A percentile compares a stretch with the other conserved stretches of the same genome.
Evolutionary conservation across 1,284 basidiomycete species (phyloP).

Genomic region (Taiwanofungus camphoratus): DNA sequence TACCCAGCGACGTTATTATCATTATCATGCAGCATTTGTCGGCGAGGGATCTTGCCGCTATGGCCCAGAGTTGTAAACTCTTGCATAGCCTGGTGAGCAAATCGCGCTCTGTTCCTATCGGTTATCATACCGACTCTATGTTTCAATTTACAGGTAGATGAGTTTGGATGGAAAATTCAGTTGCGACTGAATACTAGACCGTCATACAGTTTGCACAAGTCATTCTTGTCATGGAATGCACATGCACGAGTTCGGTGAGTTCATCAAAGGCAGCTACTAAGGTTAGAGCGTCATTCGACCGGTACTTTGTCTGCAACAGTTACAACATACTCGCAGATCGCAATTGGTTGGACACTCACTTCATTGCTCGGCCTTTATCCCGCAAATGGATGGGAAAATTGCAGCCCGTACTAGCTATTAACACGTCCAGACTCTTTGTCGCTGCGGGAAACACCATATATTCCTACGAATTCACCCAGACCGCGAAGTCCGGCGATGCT

Average conservation of each 20-base stretch:
- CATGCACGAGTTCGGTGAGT: slow-evolving; percentile 34
- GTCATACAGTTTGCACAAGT: slow-evolving; percentile 45
- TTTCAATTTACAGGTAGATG: slow-evolving; percentile 40
- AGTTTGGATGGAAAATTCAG: slow-evolving; percentile 56
- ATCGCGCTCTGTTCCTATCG: neutral
- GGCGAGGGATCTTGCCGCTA: slow-evolving; percentile 37
- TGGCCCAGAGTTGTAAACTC: slow-evolving; percentile 42
- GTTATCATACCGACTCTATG: neutral
- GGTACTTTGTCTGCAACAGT: too few species aligned
- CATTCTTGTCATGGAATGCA: slow-evolving; percentile 42
- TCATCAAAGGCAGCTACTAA: too few species aligned
- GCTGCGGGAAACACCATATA: slow-evolving; percentile 56
- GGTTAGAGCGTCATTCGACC: too few species aligned
- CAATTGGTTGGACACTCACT: slow-evolving; percentile 47
- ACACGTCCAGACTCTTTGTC: slow-evolving; percentile 50
- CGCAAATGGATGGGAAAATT: slow-evolving; percentile 53
- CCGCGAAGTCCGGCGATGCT: slow-evolving; percentile 24
- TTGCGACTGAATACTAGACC: slow-evolving; percentile 44
- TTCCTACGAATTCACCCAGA: slow-evolving; percentile 47
- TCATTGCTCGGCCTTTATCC: slow-evolving; percentile 66
- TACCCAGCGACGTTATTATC: slow-evolving; percentile 57
- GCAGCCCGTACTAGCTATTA: slow-evolving; percentile 57
- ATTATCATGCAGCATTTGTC: slow-evolving; percentile 44
- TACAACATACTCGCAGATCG: slow-evolving; percentile 50
- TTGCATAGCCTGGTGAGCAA: slow-evolving; percentile 44